Base-by-base conservation (phyloP, 208 protist species). In the Acanthamoeba quina region DNA sequence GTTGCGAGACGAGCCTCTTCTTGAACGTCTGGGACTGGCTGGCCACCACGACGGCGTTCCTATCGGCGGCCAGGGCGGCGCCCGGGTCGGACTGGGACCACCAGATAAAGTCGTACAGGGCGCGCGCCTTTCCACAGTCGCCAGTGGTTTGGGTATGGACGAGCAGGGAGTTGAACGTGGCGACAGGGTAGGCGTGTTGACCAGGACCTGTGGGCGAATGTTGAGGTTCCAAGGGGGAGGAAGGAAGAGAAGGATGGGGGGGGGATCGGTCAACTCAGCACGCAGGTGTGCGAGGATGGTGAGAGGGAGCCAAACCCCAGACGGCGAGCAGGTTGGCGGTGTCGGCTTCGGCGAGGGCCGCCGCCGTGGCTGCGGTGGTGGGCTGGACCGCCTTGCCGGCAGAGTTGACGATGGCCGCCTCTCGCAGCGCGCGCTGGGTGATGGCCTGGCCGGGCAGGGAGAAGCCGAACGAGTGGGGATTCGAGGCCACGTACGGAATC, bases 141-240 rank as follows among this genome's bases (percentile, higher is more conserved):
- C 47, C 47, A 41, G 11, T n/a, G 41, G 37, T 21, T 0, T 3
- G 31, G 1, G 74, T 83, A 11, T 34, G 74, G 21, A n/a, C 74
- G 74, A 83, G 56, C 26, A 83, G 74, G 19, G 74, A 83, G 15
- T 56, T 83, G 47, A 83, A 83, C 3, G 74, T 31, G 74, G 58
- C 74, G 10, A 83, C 5, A 1, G 74, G 74, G 31, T 83, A 83
- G 0, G 44, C 74, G 74, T 13, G 56, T 44, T 1, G 4, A 1
- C 1, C 5, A 1, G 21, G 74, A 56, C 29, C 44, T 56, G n/a
- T n/a, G n/a, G n/a, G n/a, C n/a, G n/a, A n/a, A n/a, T n/a, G n/a
- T n/a, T n/a, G n/a, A n/a, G n/a, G n/a, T n/a, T n/a, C n/a, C n/a
- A n/a, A n/a, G n/a, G n/a, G n/a, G n/a, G n/a, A n/a, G n/a, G n/a